Base-by-base conservation (phyloP, 352 stramenopile species). In the Globisporangium barbulae region DNA sequence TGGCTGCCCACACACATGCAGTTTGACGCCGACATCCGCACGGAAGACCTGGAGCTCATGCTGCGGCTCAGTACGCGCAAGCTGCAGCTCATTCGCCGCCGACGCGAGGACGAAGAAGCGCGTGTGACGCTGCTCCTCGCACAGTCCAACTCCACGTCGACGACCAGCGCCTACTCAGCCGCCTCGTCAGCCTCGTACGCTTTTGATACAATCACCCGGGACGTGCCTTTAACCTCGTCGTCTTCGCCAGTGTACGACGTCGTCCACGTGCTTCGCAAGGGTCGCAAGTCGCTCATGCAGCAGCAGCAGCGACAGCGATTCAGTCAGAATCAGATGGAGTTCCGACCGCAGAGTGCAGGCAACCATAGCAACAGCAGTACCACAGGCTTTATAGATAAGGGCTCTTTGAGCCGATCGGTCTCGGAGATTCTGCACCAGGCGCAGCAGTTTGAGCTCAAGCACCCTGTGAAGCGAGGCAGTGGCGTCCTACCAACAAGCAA, bases 191-290 rank as follows among this genome's bases (percentile, higher is more conserved):
- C 31, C 4, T 55, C 53, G 21, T 30, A 31, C 31, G 37, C 17
- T 22, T 45, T n/a, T 31, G 19, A 45, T n/a, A 31, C 30, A 58
- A 21, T 8, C 30, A 45, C 12, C 33, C 59, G 56, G n/a, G 22
- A 39, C 59, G 5, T 21, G 3, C 21, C 31, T 4, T 21, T 5
- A 8, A 3, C n/a, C 35, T 21, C 42, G 19, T 61, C 52, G 8
- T 47, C 50, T 1, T 62, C 52, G n/a, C 31, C 52, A 45, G 52
- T 58, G 52, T 44, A 45, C 31, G 52, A 31, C n/a, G 52, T 58
- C n/a, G 52, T 68, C 21, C 42, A 68, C 47, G 17, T 63, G 30
- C 53, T 71, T 22, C 59, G 65, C 30, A 71, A 71, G 53, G 65
- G 65, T 17, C n/a, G 44, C 12, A 64, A 64, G 61, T 59, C 65